Conservation (phyloP, 2,329 filamentous ascomycete genomes). For the Botryotinia calthae region DNA sequence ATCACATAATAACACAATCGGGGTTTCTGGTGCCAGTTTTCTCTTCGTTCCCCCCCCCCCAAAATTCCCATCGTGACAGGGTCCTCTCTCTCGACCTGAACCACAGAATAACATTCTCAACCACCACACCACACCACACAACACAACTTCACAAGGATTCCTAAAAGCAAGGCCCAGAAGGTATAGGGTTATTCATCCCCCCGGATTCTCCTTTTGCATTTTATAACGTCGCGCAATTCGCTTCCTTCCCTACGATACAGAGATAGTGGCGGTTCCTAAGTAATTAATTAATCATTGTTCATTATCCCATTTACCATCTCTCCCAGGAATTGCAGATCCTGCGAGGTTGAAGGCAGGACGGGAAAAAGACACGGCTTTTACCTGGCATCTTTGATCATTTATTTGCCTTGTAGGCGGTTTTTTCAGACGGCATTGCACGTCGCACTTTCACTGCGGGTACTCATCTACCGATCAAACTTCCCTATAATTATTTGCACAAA, state of each 20-base stretch:
- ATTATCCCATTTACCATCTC: conserved; percentile 15
- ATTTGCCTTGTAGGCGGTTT: conserved; percentile 22
- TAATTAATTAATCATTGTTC: not conserved
- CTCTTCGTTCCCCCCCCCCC: not conserved
- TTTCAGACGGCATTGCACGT: conserved; percentile 27
- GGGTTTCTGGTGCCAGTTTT: conserved; percentile 14
- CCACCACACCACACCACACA: not conserved
- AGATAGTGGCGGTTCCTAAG: too few relatives aligned
- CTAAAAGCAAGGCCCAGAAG: conserved; percentile 13
- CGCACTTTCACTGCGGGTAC: conserved; percentile 27
- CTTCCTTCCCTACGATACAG: not conserved
- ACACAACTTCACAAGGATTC: conserved; percentile 24
- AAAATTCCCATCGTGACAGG: conserved; percentile 26
- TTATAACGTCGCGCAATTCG: not conserved
- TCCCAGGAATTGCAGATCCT: conserved; percentile 24
- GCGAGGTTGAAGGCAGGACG: conserved; percentile 24
- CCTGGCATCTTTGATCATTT: conserved; percentile 8
- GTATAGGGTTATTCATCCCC: conserved; percentile 15
- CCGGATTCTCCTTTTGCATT: conserved; percentile 21
- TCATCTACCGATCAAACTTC: conserved; percentile 7
- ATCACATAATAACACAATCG: not conserved
- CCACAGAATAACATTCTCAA: conserved; percentile 18
- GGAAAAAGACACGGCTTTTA: conserved; percentile 9
- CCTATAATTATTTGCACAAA: not conserved
- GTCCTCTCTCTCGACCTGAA: conserved; percentile 23